These are phyloP conservation scores for Chloroidium sp. DNA, from an alignment of 163 green algal genomes.

Conservation along the genomic window DNA sequence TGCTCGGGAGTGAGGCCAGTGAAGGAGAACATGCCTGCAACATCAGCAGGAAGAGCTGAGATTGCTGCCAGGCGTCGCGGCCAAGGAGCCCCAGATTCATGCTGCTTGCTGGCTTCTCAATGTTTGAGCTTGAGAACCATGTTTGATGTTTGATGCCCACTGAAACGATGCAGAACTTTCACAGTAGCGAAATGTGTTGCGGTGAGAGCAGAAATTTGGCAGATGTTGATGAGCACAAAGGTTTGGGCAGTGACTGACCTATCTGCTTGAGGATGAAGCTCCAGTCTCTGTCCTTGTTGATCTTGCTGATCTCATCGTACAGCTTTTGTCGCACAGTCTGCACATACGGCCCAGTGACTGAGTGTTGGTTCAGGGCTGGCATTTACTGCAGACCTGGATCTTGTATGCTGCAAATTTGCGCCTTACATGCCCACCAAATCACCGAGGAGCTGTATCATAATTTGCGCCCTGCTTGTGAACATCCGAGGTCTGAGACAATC, in stretches of 20 bases:
- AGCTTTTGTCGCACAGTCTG: conserved; percentile 69
- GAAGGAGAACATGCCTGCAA: conserved; percentile 75
- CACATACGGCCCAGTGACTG: not conserved
- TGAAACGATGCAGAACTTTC: no score
- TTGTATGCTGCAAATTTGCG: no score
- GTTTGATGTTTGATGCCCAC: no score
- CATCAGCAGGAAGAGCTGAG: not conserved
- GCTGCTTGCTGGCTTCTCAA: no score
- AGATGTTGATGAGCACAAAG: not conserved
- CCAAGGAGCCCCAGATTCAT: no score
- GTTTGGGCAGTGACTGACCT: conserved; percentile 3
- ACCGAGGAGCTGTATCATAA: no score
- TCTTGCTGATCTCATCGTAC: conserved; percentile 48
- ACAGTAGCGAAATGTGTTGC: no score
- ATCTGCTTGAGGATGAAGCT: conserved; percentile 85
- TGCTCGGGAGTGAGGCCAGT: conserved; percentile 77
- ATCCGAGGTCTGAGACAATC: no score
- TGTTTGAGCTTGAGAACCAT: no score
- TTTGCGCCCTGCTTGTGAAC: no score
- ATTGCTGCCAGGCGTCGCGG: not conserved
- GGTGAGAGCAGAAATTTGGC: not conserved
- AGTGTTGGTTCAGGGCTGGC: not conserved
- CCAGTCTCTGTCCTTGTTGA: conserved; percentile 79
- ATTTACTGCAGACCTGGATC: no score
- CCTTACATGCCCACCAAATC: no score